These are phyloP conservation scores for Styphnolobium japonicum DNA, from an alignment of 306 rosid species.

Conservation along the genomic window DNA sequence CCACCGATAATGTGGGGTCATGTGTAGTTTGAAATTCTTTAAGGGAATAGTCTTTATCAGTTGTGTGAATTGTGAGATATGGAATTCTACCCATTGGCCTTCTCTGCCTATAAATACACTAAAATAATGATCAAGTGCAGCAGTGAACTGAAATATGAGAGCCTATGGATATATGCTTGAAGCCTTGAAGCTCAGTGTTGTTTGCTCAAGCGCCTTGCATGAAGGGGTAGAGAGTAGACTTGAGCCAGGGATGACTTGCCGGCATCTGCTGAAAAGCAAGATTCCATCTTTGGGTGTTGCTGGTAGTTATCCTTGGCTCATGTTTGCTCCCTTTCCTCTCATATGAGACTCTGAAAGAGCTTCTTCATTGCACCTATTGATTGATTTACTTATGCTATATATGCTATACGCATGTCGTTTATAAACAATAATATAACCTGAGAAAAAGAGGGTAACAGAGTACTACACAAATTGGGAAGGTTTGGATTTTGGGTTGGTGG, in stretches of 20 bases:
- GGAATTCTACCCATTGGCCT: neutral
- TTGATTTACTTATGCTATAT: neutral
- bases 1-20: slow-evolving; percentile 10
- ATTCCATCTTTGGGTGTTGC: neutral
- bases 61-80: neutral
- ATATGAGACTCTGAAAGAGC: slow-evolving; percentile 23
- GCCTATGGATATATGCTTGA: neutral
- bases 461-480: neutral
- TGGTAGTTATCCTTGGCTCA: slow-evolving; percentile 25
- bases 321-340: slow-evolving; percentile 28
- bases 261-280: neutral
- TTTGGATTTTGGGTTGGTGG: neutral
- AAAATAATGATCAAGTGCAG: neutral
- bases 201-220: slow-evolving; percentile 14
- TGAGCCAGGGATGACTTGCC: slow-evolving; percentile 41
- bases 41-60: slow-evolving; percentile 5
- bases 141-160: neutral
- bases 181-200: neutral
- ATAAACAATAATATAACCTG: neutral
- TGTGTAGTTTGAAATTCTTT: neutral
- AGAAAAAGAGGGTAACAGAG: neutral
- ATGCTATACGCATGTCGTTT: neutral
- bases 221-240: slow-evolving; percentile 25
- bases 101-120: slow-evolving; percentile 25
- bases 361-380: neutral